Conservation (phyloP, 1,284 basidiomycete genomes). For the Moesziomyces sp. region DNA sequence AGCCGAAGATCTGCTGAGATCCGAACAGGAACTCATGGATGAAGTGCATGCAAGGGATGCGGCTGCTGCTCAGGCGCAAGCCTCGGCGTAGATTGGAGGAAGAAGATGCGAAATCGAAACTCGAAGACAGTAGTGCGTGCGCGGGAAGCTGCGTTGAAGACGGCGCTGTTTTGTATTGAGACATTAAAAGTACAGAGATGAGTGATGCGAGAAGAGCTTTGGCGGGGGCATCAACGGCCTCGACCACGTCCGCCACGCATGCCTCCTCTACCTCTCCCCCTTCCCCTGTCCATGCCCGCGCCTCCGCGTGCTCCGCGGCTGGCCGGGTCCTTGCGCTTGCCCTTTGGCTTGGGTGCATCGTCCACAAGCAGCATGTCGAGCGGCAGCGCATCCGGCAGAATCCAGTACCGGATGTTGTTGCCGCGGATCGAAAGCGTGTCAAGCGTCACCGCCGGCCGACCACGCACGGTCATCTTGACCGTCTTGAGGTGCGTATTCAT, state of each 20-base stretch:
- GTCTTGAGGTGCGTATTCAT: conserved; percentile 98
- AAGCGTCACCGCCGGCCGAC: conserved; percentile 79
- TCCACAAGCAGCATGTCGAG: conserved; percentile 96
- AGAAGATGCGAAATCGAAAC: background rate
- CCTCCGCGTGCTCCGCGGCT: conserved; percentile 33
- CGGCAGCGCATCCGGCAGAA: conserved; percentile 94
- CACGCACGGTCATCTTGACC: conserved; percentile 91
- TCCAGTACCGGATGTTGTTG: conserved; percentile 80
- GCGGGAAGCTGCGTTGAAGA: too few species aligned
- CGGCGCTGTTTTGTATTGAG: background rate
- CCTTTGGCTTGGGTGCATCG: conserved; percentile 94
- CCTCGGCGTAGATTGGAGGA: background rate
- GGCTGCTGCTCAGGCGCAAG: conserved; percentile 12
- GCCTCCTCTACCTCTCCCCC: conserved; percentile 57
- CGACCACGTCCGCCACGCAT: conserved; percentile 24
- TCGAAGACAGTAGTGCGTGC: background rate
- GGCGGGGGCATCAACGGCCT: conserved; percentile 9
- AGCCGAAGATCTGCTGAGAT: conserved; percentile 48
- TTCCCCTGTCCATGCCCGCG: conserved; percentile 46
- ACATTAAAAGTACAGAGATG: conserved; percentile 8
- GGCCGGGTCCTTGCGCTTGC: conserved; percentile 59
- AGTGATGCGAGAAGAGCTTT: too few species aligned
- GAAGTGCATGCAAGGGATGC: conserved; percentile 47
- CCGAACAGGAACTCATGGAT: conserved; percentile 39
- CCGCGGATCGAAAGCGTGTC: conserved; percentile 68